These are phyloP conservation scores for Aspergillus sojae DNA, from an alignment of 2,329 filamentous ascomycete species.

Conservation along the genomic window DNA sequence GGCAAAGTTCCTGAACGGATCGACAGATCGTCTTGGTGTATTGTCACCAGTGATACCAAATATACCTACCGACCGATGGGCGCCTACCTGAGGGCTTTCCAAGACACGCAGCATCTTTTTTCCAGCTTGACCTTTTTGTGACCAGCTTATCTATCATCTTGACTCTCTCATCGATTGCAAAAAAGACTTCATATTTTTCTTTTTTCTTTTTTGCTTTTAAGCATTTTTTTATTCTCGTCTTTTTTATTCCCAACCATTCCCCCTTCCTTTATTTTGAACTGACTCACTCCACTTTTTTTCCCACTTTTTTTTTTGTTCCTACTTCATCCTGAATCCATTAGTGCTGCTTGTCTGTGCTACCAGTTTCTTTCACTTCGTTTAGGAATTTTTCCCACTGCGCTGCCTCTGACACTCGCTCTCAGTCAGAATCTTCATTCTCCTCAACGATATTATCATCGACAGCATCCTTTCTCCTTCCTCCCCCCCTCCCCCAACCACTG, in stretches of 20 bases:
- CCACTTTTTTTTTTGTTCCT: slow-evolving; percentile 7
- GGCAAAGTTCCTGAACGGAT: slow-evolving; percentile 8
- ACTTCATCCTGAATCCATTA: neutral
- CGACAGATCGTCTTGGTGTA: slow-evolving; percentile 23
- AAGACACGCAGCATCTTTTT: slow-evolving; percentile 28
- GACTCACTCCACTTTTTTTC: slow-evolving; percentile 1
- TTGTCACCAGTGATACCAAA: slow-evolving; percentile 18
- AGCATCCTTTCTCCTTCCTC: neutral
- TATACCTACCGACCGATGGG: neutral
- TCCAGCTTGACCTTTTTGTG: slow-evolving; percentile 17
- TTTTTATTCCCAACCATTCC: slow-evolving; percentile 21
- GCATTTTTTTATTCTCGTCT: slow-evolving; percentile 23
- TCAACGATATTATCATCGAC: neutral
- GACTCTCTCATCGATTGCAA: slow-evolving; percentile 10
- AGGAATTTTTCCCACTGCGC: slow-evolving; percentile 8
- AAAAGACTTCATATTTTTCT: slow-evolving; percentile 25
- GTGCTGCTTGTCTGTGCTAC: slow-evolving; percentile 12
- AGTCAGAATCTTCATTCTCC: neutral
- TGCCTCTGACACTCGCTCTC: slow-evolving; percentile 5
- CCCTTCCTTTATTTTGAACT: slow-evolving; percentile 17
- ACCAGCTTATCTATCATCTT: slow-evolving; percentile 21
- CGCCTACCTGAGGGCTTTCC: slow-evolving; percentile 1
- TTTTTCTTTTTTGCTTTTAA: slow-evolving; percentile 12
- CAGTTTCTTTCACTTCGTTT: slow-evolving; percentile 14
- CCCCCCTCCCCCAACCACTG: neutral